Percentiles rank a stretch among this genome's conserved stretches.
phyloP scores from a whole-genome alignment of 2,329 filamentous ascomycete species.

The Phialophora chinensis region DNA sequence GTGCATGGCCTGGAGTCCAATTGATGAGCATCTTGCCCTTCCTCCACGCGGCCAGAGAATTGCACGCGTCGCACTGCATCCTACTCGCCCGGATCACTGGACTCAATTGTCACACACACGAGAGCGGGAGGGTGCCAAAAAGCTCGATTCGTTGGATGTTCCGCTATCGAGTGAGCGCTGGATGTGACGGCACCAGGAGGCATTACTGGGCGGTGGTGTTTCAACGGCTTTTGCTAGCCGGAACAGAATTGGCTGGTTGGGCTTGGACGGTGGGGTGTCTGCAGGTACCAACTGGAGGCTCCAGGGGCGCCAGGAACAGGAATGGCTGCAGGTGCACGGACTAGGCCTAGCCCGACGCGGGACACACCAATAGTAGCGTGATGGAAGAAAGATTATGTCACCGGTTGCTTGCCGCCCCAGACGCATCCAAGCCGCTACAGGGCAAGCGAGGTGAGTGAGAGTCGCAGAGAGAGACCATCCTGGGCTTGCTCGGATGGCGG shows the following conservation, averaged over 20 bases:
- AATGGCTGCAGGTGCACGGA: background rate
- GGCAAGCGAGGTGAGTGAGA: slow-evolving; percentile 3
- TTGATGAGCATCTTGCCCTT: background rate
- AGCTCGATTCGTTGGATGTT: background rate
- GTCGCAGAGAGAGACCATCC: slow-evolving; percentile 4
- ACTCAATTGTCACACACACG: slow-evolving; percentile 1
- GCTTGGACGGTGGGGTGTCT: background rate
- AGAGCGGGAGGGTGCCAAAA: background rate
- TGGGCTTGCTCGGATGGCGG: background rate
- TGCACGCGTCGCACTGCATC: background rate
- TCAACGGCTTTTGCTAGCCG: slow-evolving; percentile 10
- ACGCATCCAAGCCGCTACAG: slow-evolving; percentile 1
- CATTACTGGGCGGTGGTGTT: slow-evolving; percentile 8
- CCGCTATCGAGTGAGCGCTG: background rate
- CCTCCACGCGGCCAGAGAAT: background rate
- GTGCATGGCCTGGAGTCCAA: background rate
- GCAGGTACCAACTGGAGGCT: slow-evolving; percentile 15
- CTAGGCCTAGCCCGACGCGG: background rate
- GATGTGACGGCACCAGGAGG: slow-evolving; percentile 13
- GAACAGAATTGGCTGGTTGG: slow-evolving; percentile 15
- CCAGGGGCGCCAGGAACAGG: slow-evolving; percentile 1
- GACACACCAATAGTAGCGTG: background rate
- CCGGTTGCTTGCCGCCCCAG: background rate
- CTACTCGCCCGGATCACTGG: background rate
- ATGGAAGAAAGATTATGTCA: slow-evolving; percentile 2